Evolutionary conservation across 441 rosid species (phyloP).

Genomic region (Isatis lusitanica): DNA sequence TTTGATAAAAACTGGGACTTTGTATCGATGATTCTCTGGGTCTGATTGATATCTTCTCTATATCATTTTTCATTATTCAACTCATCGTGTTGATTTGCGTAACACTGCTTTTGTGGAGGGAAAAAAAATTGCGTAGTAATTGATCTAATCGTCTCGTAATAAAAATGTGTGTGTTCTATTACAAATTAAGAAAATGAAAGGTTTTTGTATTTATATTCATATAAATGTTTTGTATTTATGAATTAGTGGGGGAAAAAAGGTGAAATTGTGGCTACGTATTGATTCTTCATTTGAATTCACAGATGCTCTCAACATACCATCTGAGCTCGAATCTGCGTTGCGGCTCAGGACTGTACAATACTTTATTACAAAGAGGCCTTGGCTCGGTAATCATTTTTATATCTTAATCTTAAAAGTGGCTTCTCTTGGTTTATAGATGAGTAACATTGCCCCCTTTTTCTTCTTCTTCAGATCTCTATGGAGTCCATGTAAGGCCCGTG

Average conservation of each 20-base stretch:
- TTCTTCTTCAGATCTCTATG: constrained; percentile 72
- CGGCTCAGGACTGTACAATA: constrained; percentile 70
- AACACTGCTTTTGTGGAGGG: neutral
- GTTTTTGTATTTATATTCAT: neutral
- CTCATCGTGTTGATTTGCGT: neutral
- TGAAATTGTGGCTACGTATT: neutral
- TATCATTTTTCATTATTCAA: neutral
- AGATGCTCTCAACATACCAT: constrained; percentile 56
- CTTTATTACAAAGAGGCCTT: constrained; percentile 75
- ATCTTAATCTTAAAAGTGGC: too few relatives aligned
- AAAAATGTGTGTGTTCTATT: neutral
- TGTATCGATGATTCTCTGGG: neutral
- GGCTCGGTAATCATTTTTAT: too few relatives aligned
- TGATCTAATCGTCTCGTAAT: neutral
- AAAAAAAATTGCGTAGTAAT: neutral
- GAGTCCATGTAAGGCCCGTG: constrained; percentile 81
- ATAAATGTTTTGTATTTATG: neutral
- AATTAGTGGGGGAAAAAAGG: neutral
- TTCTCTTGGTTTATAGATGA: constrained; percentile 1
- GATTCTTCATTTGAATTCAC: constrained; percentile 21
- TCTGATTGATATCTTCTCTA: neutral
- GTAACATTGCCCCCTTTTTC: neutral
- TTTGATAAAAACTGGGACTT: neutral
- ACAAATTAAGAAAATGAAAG: constrained; percentile 3
- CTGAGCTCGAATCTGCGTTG: constrained; percentile 83